Percentiles rank a stretch among this genome's conserved stretches.
Conservation (phyloP, 305 asterid genomes). For the Galium porrigens region DNA sequence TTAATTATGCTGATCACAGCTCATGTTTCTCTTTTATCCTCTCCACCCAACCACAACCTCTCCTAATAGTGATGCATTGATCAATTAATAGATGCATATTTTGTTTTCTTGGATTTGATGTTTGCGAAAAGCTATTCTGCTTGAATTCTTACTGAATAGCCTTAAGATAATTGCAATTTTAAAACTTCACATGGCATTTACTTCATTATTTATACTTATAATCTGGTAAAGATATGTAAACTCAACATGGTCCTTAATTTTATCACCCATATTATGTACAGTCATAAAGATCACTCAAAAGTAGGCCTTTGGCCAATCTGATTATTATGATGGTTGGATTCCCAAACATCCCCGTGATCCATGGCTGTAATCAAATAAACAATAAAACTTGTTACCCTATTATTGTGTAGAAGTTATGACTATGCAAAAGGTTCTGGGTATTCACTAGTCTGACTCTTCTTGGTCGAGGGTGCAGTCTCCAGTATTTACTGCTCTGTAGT, state of each 20-base stretch:
- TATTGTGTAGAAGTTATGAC: not conserved
- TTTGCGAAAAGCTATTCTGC: not conserved
- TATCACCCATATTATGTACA: not conserved
- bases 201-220: not conserved
- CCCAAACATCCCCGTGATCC: too few species aligned
- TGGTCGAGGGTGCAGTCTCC: constrained; percentile 1
- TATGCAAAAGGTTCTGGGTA: not conserved
- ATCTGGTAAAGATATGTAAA: not conserved
- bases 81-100: not conserved
- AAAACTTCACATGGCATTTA: not conserved
- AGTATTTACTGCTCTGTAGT: not conserved
- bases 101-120: not conserved
- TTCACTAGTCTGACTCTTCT: not conserved
- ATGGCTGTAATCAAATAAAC: too few species aligned
- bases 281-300: too few species aligned
- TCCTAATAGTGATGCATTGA: not conserved
- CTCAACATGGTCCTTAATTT: not conserved
- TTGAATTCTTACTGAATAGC: not conserved
- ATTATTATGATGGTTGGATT: too few species aligned
- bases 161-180: not conserved
- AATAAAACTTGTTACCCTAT: not conserved
- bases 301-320: not conserved
- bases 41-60: not conserved
- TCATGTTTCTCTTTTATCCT: not conserved
- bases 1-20: not conserved